Evolutionary conservation across 176 grass and related monocot genomes (phyloP).

Genomic region (Hsuehochloa calcarea): DNA sequence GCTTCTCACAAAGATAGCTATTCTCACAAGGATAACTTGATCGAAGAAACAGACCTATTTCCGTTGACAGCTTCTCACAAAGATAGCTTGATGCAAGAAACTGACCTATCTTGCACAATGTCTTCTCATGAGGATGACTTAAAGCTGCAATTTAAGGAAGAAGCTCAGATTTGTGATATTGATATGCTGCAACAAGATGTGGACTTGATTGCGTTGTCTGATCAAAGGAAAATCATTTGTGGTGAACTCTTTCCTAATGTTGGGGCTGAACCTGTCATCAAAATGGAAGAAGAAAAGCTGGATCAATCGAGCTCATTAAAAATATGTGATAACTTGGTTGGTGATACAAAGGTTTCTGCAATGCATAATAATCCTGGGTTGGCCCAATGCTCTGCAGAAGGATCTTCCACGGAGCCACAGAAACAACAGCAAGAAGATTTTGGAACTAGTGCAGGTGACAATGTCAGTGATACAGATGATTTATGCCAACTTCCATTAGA

Average conservation of each 20-base stretch:
- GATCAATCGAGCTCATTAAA: slow-evolving; percentile 49
- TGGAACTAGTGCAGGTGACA: slow-evolving; percentile 31
- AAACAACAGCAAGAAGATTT: slow-evolving; percentile 48
- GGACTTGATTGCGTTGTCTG: slow-evolving; percentile 48
- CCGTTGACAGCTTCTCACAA: slow-evolving; percentile 25
- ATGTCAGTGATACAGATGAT: slow-evolving; percentile 34
- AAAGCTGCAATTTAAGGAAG: slow-evolving; percentile 33
- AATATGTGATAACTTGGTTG: slow-evolving; percentile 58
- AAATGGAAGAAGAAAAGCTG: slow-evolving; percentile 51
- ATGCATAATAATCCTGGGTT: slow-evolving; percentile 45
- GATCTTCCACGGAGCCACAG: slow-evolving; percentile 36
- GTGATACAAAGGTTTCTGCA: slow-evolving; percentile 45
- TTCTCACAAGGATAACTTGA: slow-evolving; percentile 26
- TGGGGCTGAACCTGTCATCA: slow-evolving; percentile 28
- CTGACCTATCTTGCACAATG: slow-evolving; percentile 19
- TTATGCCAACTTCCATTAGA: slow-evolving; percentile 49
- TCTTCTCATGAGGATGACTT: slow-evolving; percentile 37
- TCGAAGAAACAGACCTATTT: slow-evolving; percentile 24
- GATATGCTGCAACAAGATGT: slow-evolving; percentile 43
- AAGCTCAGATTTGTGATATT: slow-evolving; percentile 30
- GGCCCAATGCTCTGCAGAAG: slow-evolving; percentile 19
- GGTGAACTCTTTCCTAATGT: slow-evolving; percentile 33
- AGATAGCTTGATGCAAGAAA: slow-evolving; percentile 24
- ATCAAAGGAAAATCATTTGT: slow-evolving; percentile 37
- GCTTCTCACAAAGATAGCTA: slow-evolving; percentile 24